A percentile compares a stretch with the other conserved stretches of the same genome.
Evolutionary conservation across 495 filamentous ascomycete genomes (phyloP).

Genomic region (Bryoglossum gracile): DNA sequence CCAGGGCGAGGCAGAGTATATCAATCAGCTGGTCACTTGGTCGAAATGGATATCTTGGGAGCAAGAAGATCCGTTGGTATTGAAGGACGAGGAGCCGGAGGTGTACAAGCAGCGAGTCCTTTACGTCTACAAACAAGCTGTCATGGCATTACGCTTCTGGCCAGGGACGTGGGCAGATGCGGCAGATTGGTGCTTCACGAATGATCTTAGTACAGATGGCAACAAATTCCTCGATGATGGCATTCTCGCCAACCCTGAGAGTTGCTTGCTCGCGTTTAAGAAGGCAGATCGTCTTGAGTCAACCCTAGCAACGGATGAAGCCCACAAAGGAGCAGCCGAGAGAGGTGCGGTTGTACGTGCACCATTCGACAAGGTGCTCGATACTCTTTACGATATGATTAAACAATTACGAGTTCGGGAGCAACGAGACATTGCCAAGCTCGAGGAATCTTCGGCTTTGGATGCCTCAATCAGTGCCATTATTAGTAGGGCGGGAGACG

Average conservation of each 20-base stretch:
- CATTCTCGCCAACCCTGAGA: conserved; percentile 86
- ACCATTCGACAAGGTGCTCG: conserved; percentile 75
- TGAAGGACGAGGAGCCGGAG: conserved; percentile 68
- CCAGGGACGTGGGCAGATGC: conserved; percentile 95
- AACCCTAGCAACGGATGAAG: conserved; percentile 58
- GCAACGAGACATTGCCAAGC: conserved; percentile 56
- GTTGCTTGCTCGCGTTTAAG: conserved; percentile 80
- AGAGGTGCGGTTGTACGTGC: conserved; percentile 69
- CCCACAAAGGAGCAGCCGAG: conserved; percentile 57
- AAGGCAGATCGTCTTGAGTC: conserved; percentile 79
- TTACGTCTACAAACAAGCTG: conserved; percentile 87
- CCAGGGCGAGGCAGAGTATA: conserved; percentile 79
- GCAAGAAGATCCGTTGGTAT: conserved; percentile 79
- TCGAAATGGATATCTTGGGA: conserved; percentile 92
- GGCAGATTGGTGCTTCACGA: conserved; percentile 83
- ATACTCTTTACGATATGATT: conserved; percentile 74
- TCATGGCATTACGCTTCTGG: conserved; percentile 90
- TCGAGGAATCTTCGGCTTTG: conserved; percentile 50
- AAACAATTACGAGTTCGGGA: conserved; percentile 68
- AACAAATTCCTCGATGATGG: conserved; percentile 70
- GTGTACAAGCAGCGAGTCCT: conserved; percentile 70
- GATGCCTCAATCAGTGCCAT: conserved; percentile 32
- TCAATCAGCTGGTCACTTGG: conserved; percentile 84
- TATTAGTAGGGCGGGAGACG: conserved; percentile 49
- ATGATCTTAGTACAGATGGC: conserved; percentile 57